These are phyloP conservation scores for Paraphoma sp. DNA, from an alignment of 2,329 filamentous ascomycete species.

Conservation along the genomic window DNA sequence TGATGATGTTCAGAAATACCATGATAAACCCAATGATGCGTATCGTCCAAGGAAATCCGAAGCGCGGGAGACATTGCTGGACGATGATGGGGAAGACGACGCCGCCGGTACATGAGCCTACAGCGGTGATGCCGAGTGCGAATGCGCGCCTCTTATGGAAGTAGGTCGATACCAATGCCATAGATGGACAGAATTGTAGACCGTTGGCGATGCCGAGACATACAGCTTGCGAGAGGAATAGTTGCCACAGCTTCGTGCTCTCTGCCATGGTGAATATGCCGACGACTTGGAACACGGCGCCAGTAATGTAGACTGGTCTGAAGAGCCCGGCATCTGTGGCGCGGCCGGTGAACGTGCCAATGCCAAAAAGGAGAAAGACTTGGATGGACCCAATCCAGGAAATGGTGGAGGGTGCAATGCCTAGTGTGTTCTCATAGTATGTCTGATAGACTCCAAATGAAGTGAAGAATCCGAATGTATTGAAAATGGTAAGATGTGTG, in stretches of 20 bases:
- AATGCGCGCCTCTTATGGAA: conserved; percentile 38
- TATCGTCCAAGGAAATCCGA: conserved; percentile 68
- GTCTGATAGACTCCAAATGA: conserved; percentile 65
- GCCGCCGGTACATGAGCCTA: conserved; percentile 38
- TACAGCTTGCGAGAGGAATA: conserved; percentile 58
- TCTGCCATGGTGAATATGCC: conserved; percentile 41
- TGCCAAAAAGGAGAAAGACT: conserved; percentile 39
- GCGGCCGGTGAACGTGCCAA: conserved; percentile 39
- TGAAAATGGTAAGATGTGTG: conserved; percentile 61
- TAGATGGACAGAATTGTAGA: conserved; percentile 63
- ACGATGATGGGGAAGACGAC: conserved; percentile 42
- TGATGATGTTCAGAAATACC: conserved; percentile 48
- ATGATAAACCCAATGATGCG: conserved; percentile 68
- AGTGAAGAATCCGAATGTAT: conserved; percentile 62
- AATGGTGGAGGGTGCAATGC: conserved; percentile 41
- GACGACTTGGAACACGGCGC: conserved; percentile 41
- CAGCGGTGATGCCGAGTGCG: conserved; percentile 36
- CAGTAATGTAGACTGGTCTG: conserved; percentile 33
- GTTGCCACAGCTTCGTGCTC: conserved; percentile 39
- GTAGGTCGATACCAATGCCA: conserved; percentile 57
- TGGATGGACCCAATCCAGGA: conserved; percentile 44
- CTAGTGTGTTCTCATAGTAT: conserved; percentile 55
- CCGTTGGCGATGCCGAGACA: conserved; percentile 61
- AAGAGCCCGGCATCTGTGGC: conserved; percentile 41
- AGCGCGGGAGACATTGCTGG: conserved; percentile 35